A percentile compares a stretch with the other conserved stretches of the same genome.
Conservation (phyloP, 1,284 basidiomycete genomes). For the Tylopilus sp. region DNA sequence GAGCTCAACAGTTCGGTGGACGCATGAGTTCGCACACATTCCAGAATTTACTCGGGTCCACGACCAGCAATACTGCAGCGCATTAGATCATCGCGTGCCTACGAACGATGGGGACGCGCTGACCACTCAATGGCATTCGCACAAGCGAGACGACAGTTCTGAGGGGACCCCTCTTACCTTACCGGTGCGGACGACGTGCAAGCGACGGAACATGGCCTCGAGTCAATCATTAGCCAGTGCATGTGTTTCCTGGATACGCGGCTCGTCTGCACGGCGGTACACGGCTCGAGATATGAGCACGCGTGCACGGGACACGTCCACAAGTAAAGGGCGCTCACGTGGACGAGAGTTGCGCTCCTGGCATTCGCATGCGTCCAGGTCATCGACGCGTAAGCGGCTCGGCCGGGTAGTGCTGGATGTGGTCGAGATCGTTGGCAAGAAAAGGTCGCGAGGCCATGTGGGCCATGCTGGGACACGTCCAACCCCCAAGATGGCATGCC, state of each 20-base stretch:
- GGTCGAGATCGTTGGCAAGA: conserved; percentile 14
- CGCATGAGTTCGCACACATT: conserved; percentile 10
- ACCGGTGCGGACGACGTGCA: conserved; percentile 1
- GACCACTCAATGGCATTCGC: conserved; percentile 2
- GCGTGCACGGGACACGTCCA: neutral
- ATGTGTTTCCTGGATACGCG: neutral
- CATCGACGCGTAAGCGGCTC: neutral
- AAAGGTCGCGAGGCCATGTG: neutral
- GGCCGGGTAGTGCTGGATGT: conserved; percentile 7
- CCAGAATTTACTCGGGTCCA: conserved; percentile 3
- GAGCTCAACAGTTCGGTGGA: conserved; percentile 10
- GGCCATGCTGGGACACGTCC: neutral
- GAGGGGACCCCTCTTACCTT: neutral
- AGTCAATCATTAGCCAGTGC: neutral
- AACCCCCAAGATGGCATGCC: neutral
- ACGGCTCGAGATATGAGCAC: no score
- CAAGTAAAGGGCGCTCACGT: no score
- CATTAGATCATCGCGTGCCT: neutral
- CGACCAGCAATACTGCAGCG: neutral
- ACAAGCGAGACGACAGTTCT: neutral
- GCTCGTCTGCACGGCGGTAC: neutral
- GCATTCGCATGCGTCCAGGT: neutral
- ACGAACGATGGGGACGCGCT: neutral
- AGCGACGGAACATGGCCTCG: neutral
- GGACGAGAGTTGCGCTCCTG: neutral